Conservation (phyloP, 495 filamentous ascomycete genomes). For the Xylaria telfairii region DNA sequence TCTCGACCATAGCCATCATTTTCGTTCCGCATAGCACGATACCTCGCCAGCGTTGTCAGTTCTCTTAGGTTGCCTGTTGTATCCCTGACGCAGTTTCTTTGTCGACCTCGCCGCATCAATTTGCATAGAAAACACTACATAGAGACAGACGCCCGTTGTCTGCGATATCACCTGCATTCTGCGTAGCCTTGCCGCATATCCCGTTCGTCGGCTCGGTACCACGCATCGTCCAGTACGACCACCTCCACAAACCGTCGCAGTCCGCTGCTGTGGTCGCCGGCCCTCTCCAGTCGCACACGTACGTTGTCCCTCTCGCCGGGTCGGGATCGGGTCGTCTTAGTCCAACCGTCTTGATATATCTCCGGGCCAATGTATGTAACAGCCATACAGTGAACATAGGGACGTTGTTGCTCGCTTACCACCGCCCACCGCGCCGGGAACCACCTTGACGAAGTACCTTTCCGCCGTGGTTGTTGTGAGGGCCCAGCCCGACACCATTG, state of each 20-base stretch:
- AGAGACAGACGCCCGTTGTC: conserved; percentile 10
- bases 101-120: not conserved
- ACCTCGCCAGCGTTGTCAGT: conserved; percentile 15
- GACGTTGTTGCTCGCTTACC: conserved; percentile 27
- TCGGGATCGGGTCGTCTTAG: conserved; percentile 12
- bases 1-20: conserved; percentile 13
- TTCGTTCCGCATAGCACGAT: conserved; percentile 16
- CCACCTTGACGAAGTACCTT: conserved; percentile 13
- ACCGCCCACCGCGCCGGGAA: conserved; percentile 3
- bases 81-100: conserved; percentile 11
- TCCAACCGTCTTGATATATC: conserved; percentile 28
- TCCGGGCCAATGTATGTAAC: conserved; percentile 32
- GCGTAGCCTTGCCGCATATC: conserved; percentile 5
- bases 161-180: conserved; percentile 10
- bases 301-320: conserved; percentile 13
- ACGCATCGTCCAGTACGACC: conserved; percentile 18
- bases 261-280: not conserved
- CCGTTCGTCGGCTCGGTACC: conserved; percentile 11
- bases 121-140: conserved; percentile 6
- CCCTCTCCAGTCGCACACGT: conserved; percentile 14
- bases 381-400: conserved; percentile 32
- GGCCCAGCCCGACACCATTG: conserved; percentile 14
- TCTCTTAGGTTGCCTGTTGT: conserved; percentile 21
- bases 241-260: not conserved
- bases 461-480: conserved; percentile 10